These are phyloP conservation scores for Fragaria iinumae DNA, from an alignment of 306 rosid species.

Conservation along the genomic window DNA sequence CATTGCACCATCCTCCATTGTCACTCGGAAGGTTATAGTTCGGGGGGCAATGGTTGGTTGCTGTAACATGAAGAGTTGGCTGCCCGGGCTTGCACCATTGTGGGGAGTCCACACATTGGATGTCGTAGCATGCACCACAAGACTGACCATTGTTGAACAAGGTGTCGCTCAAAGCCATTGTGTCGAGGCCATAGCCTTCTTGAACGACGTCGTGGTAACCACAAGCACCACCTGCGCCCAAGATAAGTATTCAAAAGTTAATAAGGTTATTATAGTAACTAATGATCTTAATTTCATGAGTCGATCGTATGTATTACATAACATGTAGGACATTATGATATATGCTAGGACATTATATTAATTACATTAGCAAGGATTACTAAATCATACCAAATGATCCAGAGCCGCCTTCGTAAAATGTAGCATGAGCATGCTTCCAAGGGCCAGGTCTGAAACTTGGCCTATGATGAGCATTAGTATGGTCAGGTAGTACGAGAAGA, in stretches of 20 bases:
- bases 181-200: slow-evolving; percentile 67
- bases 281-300: not conserved
- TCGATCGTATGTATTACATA: not conserved
- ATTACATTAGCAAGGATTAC: not conserved
- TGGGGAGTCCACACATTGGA: slow-evolving; percentile 44
- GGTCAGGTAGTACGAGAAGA: not conserved
- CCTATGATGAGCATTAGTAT: slow-evolving; percentile 8
- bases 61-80: slow-evolving; percentile 53
- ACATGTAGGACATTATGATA: too few species aligned
- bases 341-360: not conserved
- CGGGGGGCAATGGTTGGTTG: slow-evolving; percentile 74
- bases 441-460: slow-evolving; percentile 36
- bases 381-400: slow-evolving; percentile 49
- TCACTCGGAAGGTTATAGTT: slow-evolving; percentile 30
- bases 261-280: not conserved
- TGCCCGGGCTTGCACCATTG: slow-evolving; percentile 54
- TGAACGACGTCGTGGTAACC: slow-evolving; percentile 68
- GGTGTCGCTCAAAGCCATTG: slow-evolving; percentile 59
- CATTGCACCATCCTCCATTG: slow-evolving; percentile 89
- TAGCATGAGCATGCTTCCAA: slow-evolving; percentile 63
- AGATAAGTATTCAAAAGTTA: not conserved
- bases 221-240: slow-evolving; percentile 66
- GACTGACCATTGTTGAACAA: slow-evolving; percentile 55
- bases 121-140: slow-evolving; percentile 78
- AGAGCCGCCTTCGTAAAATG: slow-evolving; percentile 69